Base-by-base conservation (phyloP, 805 yeast species). In the Pichia eremophila region DNA sequence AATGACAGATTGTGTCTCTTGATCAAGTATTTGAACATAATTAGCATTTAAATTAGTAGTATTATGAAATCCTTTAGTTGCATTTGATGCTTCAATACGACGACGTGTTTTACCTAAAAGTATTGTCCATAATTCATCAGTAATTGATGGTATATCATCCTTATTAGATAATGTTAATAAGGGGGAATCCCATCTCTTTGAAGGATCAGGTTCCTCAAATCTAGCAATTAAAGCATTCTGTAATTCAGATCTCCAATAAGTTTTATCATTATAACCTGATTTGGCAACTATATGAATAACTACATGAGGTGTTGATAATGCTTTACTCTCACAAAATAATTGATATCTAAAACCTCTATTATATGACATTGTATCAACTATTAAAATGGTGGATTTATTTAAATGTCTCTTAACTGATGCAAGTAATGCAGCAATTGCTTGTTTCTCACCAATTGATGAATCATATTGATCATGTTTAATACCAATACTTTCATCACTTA, bases 281-380 rank as follows among this genome's bases (percentile, higher is more conserved):
- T 87, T 87, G 17, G 85, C 78, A 56, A 89, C 75, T 1, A 85
- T 82, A 51, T 91, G 90, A 2, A 91, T 70, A 37, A 90, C 85
- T 59, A 95, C 84, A 53, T 86, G 83, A 2, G 93, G 81, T 1
- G 97, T 89, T 17, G 80, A 73, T 28, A 81, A 70, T 1, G 88
- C 83, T 62, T 90, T 91, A 37, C 96, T 90, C 63, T 93, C 99
- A 64, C 97, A 90, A 63, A 79, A 89, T 46, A 93, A 70, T 65
- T 93, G 99, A 65, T 93, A 93, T 51, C 99, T 71, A 63, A 90
- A 89, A 0, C 99, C 99, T 61, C 93, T 93, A 57, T 93, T 93
- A 62, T 93, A 93, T 39, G 86, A 81, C 57, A 89, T 70, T 2
- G 93, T 78, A 62, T 93, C 99, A 46, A 93, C 71, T 17, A 93